Evolutionary conservation across 2,329 filamentous ascomycete genomes (phyloP).

Genomic region (Daldinia sp.): DNA sequence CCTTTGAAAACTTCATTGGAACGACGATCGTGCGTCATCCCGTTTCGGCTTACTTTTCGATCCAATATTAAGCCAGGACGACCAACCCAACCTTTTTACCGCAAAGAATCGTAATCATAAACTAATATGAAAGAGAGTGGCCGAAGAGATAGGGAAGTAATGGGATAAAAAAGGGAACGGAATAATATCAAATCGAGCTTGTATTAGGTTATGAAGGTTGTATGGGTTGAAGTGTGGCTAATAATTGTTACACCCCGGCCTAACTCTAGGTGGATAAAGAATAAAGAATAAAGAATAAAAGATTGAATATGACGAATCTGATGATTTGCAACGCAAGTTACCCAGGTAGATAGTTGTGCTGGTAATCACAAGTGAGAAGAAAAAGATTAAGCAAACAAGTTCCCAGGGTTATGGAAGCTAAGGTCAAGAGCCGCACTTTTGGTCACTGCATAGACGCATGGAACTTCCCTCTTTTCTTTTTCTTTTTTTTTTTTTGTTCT

Average conservation of each 20-base stretch:
- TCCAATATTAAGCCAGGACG: not conserved
- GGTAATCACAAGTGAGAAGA: not conserved
- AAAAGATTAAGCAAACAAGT: not conserved
- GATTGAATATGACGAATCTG: not conserved
- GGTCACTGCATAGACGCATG: not conserved
- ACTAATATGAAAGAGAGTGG: not conserved
- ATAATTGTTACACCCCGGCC: not conserved
- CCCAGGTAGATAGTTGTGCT: not conserved
- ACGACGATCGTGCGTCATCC: conserved; percentile 29
- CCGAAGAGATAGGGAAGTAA: not conserved
- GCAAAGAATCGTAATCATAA: not conserved
- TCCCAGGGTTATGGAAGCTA: not conserved
- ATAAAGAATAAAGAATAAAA: not conserved
- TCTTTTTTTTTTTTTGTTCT: no score
- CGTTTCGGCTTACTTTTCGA: conserved; percentile 12
- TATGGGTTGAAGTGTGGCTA: not conserved
- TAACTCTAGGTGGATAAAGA: not conserved
- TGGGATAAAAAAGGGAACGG: not conserved
- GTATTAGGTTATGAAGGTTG: not conserved
- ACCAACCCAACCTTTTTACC: not conserved
- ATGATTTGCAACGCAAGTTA: not conserved
- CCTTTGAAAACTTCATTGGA: conserved; percentile 30
- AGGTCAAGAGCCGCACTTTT: not conserved
- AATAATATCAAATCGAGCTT: not conserved
- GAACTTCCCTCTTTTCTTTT: no score